These are phyloP conservation scores for Helianthus annuus DNA, from an alignment of 129 eudicot species.

Conservation along the genomic window HanXRQr2.0-SUNRISE NC_035433.2:91881033-91881532, in stretches of 20 bases:
- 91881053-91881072: not conserved
- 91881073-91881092: not conserved
- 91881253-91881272: constrained; percentile 22
- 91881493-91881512: not conserved
- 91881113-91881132: not conserved
- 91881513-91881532: not conserved
- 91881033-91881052: constrained; percentile 6
- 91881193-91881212: constrained; percentile 6
- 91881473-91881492: not conserved
- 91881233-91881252: not conserved
- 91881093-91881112: constrained; percentile 23
- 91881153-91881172: constrained; percentile 6
- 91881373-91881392: not conserved
- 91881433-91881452: not conserved
- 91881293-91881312: constrained; percentile 7
- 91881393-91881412: not conserved
- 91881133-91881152: constrained; percentile 4
- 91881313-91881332: not conserved
- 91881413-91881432: not conserved
- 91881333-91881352: not conserved
- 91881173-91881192: not conserved
- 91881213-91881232: constrained; percentile 8
- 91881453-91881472: constrained; percentile 4
- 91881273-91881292: constrained; percentile 4
- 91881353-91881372: not conserved